These are phyloP conservation scores for Tetrapisispora fleetii DNA, from an alignment of 805 yeast species.

Conservation along the genomic window DNA sequence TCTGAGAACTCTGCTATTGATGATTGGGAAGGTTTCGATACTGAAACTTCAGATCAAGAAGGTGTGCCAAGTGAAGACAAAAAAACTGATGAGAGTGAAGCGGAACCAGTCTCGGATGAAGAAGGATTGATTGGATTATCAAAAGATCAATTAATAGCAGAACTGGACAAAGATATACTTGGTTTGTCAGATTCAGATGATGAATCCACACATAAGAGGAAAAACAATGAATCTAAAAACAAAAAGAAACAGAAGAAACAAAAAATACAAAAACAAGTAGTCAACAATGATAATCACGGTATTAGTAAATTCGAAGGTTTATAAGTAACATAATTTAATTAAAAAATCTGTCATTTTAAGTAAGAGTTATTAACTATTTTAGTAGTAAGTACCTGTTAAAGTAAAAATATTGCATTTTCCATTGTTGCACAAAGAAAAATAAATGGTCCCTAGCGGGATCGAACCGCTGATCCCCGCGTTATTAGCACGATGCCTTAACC, in stretches of 20 bases:
- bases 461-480: constrained; percentile 29
- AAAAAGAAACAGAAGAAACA: constrained; percentile 29
- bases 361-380: too few relatives aligned
- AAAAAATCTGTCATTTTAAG: too few relatives aligned
- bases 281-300: constrained; percentile 50
- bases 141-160: constrained; percentile 26
- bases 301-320: constrained; percentile 56
- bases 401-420: too few relatives aligned
- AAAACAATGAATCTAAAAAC: constrained; percentile 19
- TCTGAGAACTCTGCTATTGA: background rate
- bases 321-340: constrained; percentile 12
- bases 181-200: constrained; percentile 9
- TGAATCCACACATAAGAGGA: constrained; percentile 10
- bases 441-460: constrained; percentile 28
- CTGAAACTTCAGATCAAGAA: background rate
- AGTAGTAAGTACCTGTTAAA: too few relatives aligned
- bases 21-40: background rate
- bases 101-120: constrained; percentile 7
- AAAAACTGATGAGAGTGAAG: background rate
- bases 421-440: background rate
- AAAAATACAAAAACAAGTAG: constrained; percentile 21
- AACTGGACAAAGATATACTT: constrained; percentile 22
- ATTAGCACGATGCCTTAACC: constrained; percentile 29
- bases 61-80: background rate
- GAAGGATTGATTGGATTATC: constrained; percentile 19